Conservation (phyloP, 1,284 basidiomycete genomes). For the Cerioporus squamosus region DNA sequence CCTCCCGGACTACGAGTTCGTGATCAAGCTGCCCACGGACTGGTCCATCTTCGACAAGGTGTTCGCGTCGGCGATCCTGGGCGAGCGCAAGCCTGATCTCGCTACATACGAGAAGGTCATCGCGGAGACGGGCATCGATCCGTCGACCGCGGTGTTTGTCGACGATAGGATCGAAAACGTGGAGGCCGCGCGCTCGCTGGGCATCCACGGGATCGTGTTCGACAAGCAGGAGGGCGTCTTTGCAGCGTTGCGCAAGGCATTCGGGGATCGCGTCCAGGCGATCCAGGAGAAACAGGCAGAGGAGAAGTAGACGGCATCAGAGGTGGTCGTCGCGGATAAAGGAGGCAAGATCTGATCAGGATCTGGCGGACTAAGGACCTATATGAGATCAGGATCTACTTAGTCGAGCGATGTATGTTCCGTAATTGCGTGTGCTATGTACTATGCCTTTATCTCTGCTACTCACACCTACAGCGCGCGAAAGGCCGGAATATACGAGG, state of each 20-base stretch:
- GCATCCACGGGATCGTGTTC: slow-evolving; percentile 59
- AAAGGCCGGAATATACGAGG: too few relatives aligned
- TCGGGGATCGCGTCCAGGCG: slow-evolving; percentile 45
- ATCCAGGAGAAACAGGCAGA: slow-evolving; percentile 8
- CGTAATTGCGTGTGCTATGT: too few relatives aligned
- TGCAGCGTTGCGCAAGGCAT: slow-evolving; percentile 47
- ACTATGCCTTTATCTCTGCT: too few relatives aligned
- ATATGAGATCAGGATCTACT: neutral
- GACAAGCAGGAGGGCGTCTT: slow-evolving; percentile 43
- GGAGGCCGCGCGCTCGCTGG: slow-evolving; percentile 54
- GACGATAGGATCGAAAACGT: slow-evolving; percentile 65
- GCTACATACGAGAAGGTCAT: slow-evolving; percentile 59
- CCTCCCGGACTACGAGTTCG: slow-evolving; percentile 51
- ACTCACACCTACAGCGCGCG: too few relatives aligned
- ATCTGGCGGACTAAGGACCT: neutral
- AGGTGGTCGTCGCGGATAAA: neutral
- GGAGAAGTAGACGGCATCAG: neutral
- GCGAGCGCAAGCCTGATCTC: slow-evolving; percentile 42
- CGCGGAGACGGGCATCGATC: slow-evolving; percentile 43
- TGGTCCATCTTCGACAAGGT: slow-evolving; percentile 60
- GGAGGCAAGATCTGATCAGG: neutral
- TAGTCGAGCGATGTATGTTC: too few relatives aligned
- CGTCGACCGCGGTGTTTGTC: slow-evolving; percentile 51
- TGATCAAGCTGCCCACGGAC: slow-evolving; percentile 46
- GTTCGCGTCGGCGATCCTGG: slow-evolving; percentile 53